A percentile compares a stretch with the other conserved stretches of the same genome.
These are phyloP conservation scores for Rasamsonia emersonii DNA, from an alignment of 2,329 filamentous ascomycete genomes.

Conservation along the genomic window DNA sequence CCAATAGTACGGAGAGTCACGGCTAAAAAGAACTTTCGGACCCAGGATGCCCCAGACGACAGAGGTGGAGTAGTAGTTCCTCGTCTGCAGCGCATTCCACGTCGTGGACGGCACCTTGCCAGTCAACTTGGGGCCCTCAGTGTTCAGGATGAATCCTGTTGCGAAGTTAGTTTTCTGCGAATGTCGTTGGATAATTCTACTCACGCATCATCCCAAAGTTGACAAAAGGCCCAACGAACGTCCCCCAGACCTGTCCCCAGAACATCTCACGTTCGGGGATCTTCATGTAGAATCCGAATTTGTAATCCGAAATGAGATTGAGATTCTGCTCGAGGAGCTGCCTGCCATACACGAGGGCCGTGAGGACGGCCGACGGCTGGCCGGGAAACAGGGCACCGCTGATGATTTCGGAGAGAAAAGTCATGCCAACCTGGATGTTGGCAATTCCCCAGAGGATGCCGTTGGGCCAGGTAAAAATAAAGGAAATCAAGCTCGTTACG, in stretches of 20 bases:
- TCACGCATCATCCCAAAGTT: constrained; percentile 2
- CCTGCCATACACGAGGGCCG: background rate
- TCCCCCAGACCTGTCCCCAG: constrained; percentile 3
- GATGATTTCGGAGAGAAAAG: constrained; percentile 1
- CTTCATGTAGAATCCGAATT: constrained; percentile 5
- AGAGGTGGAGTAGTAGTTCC: constrained; percentile 1
- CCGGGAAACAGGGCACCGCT: constrained; percentile 2
- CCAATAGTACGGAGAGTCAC: background rate
- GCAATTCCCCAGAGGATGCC: constrained; percentile 3
- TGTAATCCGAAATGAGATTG: constrained; percentile 3
- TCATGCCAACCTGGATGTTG: constrained; percentile 3
- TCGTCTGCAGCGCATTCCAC: constrained; percentile 1
- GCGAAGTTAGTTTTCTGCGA: no score
- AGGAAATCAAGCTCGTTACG: constrained; percentile 1
- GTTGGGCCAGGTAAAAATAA: constrained; percentile 3
- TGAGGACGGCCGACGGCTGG: constrained; percentile 2
- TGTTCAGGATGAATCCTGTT: background rate
- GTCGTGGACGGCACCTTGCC: background rate
- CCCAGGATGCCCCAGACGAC: constrained; percentile 2
- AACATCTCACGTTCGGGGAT: constrained; percentile 5
- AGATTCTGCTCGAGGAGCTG: constrained; percentile 1
- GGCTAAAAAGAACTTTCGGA: constrained; percentile 1
- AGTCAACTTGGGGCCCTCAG: constrained; percentile 1
- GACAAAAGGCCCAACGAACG: constrained; percentile 2
- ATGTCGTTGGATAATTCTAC: no score